Conservation (phyloP, 306 rosid genomes). For the Crotalaria pallida region DNA sequence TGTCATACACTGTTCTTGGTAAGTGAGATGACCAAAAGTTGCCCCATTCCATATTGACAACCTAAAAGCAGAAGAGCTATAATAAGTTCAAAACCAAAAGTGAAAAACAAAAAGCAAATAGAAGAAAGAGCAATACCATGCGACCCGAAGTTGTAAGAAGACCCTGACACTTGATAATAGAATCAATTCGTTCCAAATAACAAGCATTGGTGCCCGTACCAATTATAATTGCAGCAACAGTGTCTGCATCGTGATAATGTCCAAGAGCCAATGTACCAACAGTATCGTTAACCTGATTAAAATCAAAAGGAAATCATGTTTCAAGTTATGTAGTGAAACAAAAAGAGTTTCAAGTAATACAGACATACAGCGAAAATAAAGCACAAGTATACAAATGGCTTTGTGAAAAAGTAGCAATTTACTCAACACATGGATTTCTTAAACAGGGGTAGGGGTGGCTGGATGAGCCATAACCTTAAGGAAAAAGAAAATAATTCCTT, state of each 20-base stretch:
- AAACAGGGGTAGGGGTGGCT: too few species aligned
- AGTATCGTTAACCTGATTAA: conserved; percentile 77
- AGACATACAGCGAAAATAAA: not conserved
- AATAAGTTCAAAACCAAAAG: not conserved
- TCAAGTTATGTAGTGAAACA: conserved; percentile 1
- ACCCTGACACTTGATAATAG: conserved; percentile 85
- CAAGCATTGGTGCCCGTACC: conserved; percentile 97
- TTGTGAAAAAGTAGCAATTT: not conserved
- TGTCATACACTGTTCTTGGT: conserved; percentile 81
- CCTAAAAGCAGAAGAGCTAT: conserved; percentile 35
- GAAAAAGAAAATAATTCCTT: conserved; percentile 28
- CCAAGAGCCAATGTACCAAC: conserved; percentile 93
- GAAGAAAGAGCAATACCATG: conserved; percentile 49
- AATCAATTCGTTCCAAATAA: conserved; percentile 82
- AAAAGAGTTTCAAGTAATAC: too few species aligned
- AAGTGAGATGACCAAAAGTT: conserved; percentile 90
- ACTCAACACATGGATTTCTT: not conserved
- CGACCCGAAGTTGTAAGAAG: conserved; percentile 67
- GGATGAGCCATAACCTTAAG: not conserved
- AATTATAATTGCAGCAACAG: conserved; percentile 85
- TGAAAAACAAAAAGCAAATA: not conserved
- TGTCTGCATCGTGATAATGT: conserved; percentile 75
- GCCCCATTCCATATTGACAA: conserved; percentile 96
- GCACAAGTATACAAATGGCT: not conserved
- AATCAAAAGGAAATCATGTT: conserved; percentile 1